Evolutionary conservation across 2,329 filamentous ascomycete genomes (phyloP).

Genomic region (Zymoseptoria crescenta): DNA sequence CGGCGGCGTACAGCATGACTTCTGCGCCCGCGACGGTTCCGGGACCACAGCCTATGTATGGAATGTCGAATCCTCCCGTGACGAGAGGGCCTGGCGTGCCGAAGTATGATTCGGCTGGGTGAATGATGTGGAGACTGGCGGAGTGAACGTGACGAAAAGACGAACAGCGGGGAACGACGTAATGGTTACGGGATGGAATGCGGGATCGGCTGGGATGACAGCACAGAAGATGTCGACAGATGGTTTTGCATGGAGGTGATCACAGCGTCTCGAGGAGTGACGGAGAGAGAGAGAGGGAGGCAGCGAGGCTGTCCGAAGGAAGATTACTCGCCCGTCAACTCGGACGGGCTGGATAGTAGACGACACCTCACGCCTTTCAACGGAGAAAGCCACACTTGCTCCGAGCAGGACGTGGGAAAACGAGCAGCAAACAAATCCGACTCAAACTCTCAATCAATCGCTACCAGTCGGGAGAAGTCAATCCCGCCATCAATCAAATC

Average conservation of each 20-base stretch:
- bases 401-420: too few species aligned
- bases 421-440: too few species aligned
- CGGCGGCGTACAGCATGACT: neutral
- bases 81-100: neutral
- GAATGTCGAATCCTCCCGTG: neutral
- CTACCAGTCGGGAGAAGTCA: too few species aligned
- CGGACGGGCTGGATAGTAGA: too few species aligned
- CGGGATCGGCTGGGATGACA: neutral
- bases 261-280: too few species aligned
- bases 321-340: too few species aligned
- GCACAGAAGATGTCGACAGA: neutral
- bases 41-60: neutral
- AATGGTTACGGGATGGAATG: neutral
- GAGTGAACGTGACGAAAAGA: neutral
- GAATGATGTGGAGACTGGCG: neutral
- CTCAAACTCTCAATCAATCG: too few species aligned
- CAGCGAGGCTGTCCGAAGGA: too few species aligned
- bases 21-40: constrained; percentile 3
- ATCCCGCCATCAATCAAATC: too few species aligned
- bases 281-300: too few species aligned
- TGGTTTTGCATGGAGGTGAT: neutral
- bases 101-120: neutral
- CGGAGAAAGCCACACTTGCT: too few species aligned
- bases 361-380: too few species aligned
- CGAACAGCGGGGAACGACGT: neutral